A percentile compares a stretch with the other conserved stretches of the same genome.
phyloP scores from a whole-genome alignment of 331 rosid genomes.

The Malus hybrid region DNA sequence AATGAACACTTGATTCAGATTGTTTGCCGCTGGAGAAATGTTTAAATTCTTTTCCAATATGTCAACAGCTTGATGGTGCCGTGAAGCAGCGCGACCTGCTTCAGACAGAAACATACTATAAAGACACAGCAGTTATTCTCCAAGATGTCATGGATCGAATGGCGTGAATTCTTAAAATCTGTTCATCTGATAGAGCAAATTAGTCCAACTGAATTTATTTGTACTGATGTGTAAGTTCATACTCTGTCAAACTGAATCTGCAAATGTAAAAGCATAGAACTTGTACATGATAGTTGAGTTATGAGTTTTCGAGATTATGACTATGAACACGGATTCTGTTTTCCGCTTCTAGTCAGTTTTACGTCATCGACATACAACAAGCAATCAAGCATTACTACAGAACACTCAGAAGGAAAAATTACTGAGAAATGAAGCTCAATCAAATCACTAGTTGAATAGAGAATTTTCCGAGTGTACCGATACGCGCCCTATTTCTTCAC shows the following conservation, averaged over 20 bases:
- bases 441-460: not conserved
- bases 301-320: not conserved
- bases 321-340: not conserved
- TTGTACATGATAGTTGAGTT: not conserved
- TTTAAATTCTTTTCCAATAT: not conserved
- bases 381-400: not conserved
- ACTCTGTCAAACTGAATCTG: not conserved
- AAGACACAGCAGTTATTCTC: conserved; percentile 59
- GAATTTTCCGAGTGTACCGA: conserved; percentile 11
- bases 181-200: conserved; percentile 13
- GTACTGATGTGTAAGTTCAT: not conserved
- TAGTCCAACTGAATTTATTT: not conserved
- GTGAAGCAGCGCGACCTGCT: conserved; percentile 45
- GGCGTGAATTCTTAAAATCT: conserved; percentile 31
- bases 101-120: conserved; percentile 44
- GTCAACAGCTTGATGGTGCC: conserved; percentile 71
- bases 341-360: not conserved
- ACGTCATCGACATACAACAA: not conserved
- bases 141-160: conserved; percentile 74
- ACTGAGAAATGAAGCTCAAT: not conserved
- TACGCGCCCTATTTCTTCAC: conserved; percentile 36
- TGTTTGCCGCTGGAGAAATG: not conserved
- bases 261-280: not conserved
- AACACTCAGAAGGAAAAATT: not conserved
- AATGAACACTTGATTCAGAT: no score